phyloP scores from a whole-genome alignment of 164 flowering plant genomes.

The Sedum album region DNA sequence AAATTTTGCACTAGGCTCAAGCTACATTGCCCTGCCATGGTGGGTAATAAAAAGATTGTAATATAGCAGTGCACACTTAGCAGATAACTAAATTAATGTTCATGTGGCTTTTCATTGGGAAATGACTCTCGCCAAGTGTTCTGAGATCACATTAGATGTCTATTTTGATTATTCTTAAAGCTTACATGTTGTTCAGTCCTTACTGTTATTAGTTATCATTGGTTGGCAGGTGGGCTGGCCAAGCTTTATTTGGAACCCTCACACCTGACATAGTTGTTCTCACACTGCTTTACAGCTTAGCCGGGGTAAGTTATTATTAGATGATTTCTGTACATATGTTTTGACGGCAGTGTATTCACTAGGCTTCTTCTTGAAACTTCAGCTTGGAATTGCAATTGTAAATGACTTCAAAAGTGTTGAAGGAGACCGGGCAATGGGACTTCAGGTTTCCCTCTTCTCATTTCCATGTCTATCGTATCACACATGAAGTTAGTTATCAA shows the following conservation, averaged over 20 bases:
- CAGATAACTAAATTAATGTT: neutral
- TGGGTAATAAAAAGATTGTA: slow-evolving; percentile 19
- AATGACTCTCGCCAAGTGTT: no score
- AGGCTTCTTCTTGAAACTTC: slow-evolving; percentile 9
- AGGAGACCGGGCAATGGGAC: slow-evolving; percentile 85
- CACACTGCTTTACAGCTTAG: slow-evolving; percentile 84
- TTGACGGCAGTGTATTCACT: neutral
- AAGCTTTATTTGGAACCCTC: slow-evolving; percentile 90
- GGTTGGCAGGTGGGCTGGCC: slow-evolving; percentile 92
- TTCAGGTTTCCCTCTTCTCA: slow-evolving; percentile 47
- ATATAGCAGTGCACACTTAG: neutral
- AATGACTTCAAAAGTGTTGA: slow-evolving; percentile 95
- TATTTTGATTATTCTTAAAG: neutral
- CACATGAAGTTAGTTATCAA: neutral
- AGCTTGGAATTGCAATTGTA: slow-evolving; percentile 92
- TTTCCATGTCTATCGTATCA: neutral
- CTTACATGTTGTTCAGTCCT: neutral
- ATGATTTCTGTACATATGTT: neutral
- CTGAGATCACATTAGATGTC: neutral
- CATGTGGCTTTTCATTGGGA: neutral
- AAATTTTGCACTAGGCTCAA: slow-evolving; percentile 90
- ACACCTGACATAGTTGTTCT: slow-evolving; percentile 78
- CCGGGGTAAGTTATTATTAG: slow-evolving; percentile 54
- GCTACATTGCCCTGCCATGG: slow-evolving; percentile 97
- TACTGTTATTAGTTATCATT: neutral